phyloP scores from a whole-genome alignment of 371 early-diverging fungal species.

The Lichtheimia ornata region DNA sequence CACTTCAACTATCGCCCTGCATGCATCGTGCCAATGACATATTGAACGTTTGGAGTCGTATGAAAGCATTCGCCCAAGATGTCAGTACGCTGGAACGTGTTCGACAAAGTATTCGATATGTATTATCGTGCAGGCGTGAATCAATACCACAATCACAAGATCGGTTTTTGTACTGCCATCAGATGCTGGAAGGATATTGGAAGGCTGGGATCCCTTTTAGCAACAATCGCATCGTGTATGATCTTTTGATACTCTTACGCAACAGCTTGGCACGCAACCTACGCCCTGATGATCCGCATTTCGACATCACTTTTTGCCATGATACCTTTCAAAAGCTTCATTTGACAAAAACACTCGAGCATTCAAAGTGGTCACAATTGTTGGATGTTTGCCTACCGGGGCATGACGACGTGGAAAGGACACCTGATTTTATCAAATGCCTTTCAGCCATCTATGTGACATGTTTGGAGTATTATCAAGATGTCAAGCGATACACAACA shows the following conservation, averaged over 20 bases:
- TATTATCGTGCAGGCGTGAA: constrained; percentile 32
- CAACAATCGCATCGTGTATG: constrained; percentile 53
- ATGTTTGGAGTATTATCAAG: constrained; percentile 58
- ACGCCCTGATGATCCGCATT: background rate
- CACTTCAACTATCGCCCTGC: constrained; percentile 59
- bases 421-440: background rate
- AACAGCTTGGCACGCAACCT: constrained; percentile 47
- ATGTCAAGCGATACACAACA: constrained; percentile 41
- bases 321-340: background rate
- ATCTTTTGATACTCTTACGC: constrained; percentile 54
- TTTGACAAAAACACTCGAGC: background rate
- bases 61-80: constrained; percentile 52
- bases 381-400: too few relatives aligned
- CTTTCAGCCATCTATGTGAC: constrained; percentile 47
- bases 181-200: constrained; percentile 48
- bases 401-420: background rate
- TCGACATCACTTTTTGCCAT: too few relatives aligned
- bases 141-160: too few relatives aligned
- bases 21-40: constrained; percentile 51
- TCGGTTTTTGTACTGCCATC: constrained; percentile 29
- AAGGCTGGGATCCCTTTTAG: constrained; percentile 47
- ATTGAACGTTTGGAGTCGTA: constrained; percentile 44
- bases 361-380: too few relatives aligned
- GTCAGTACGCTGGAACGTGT: constrained; percentile 50
- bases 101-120: constrained; percentile 21